phyloP scores from a whole-genome alignment of 495 filamentous ascomycete genomes.

The Aspergillus cavernicola region DNA sequence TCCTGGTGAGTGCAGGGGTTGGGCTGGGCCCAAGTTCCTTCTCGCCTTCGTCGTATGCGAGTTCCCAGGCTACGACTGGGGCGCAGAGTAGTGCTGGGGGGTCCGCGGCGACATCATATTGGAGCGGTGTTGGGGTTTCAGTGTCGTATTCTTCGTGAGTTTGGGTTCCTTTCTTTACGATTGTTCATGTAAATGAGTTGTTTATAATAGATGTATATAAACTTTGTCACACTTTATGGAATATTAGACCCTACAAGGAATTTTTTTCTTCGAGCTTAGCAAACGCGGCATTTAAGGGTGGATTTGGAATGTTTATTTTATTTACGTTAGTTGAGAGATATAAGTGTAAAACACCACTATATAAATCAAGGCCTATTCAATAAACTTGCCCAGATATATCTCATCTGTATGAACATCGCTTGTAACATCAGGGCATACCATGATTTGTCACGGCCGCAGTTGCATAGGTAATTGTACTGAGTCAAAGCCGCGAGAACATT shows the following conservation, averaged over 20 bases:
- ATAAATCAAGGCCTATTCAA: background rate
- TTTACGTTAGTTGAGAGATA: background rate
- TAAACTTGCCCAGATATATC: background rate
- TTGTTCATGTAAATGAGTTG: slow-evolving; percentile 2
- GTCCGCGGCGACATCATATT: slow-evolving; percentile 59
- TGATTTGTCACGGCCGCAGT: background rate
- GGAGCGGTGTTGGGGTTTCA: slow-evolving; percentile 73
- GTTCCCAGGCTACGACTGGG: slow-evolving; percentile 23
- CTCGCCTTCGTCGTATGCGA: slow-evolving; percentile 30
- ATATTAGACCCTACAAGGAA: background rate
- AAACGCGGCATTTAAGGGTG: no score
- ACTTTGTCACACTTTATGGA: slow-evolving; percentile 10
- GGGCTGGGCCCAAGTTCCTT: slow-evolving; percentile 58
- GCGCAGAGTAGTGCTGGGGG: slow-evolving; percentile 58
- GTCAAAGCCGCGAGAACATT: background rate
- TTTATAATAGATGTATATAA: slow-evolving; percentile 12
- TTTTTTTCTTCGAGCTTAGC: no score
- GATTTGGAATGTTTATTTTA: background rate
- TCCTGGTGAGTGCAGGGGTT: slow-evolving; percentile 86
- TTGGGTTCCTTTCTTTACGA: background rate
- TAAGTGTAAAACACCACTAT: background rate
- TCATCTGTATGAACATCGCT: background rate
- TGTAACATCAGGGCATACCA: background rate
- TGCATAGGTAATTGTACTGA: background rate
- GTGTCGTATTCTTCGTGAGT: slow-evolving; percentile 86